A percentile compares a stretch with the other conserved stretches of the same genome.
Conservation (phyloP, 805 yeast species). For the Nakazawaea ishiwadae region DNA sequence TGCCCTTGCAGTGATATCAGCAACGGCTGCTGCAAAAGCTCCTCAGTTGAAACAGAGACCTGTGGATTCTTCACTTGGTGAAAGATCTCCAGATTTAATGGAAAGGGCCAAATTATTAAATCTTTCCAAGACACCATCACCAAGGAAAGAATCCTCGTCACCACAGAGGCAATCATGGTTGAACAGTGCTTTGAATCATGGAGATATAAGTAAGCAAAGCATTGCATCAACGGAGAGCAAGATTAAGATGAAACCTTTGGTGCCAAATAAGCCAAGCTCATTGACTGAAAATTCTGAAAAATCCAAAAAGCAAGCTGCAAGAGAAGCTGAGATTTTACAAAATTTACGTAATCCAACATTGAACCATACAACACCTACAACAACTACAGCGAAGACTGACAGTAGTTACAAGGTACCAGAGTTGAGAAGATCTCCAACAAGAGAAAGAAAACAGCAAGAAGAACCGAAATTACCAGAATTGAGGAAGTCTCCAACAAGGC, state of each 20-base stretch:
- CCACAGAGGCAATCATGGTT: constrained; percentile 9
- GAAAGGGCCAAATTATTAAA: constrained; percentile 13
- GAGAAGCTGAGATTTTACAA: neutral
- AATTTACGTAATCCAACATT: neutral
- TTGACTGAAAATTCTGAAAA: neutral
- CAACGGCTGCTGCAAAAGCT: constrained; percentile 21
- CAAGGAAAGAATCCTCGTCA: neutral
- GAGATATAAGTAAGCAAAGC: constrained; percentile 1
- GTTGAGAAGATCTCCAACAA: neutral
- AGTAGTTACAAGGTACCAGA: neutral
- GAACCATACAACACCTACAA: neutral
- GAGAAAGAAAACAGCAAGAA: neutral
- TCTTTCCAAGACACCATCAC: neutral
- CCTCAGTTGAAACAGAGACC: constrained; percentile 15
- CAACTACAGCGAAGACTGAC: neutral
- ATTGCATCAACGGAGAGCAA: neutral
- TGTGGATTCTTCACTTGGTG: constrained; percentile 15
- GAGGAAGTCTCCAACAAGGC: too few relatives aligned
- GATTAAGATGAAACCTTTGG: constrained; percentile 10
- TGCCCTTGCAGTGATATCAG: constrained; percentile 16
- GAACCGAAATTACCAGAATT: too few relatives aligned
- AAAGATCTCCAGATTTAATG: constrained; percentile 13
- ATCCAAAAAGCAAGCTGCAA: neutral
- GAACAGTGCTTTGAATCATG: constrained; percentile 8
- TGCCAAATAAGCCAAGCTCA: constrained; percentile 11